Evolutionary conservation across 352 stramenopile genomes (phyloP).

Genomic region (Phytophthora colocasiae): DNA sequence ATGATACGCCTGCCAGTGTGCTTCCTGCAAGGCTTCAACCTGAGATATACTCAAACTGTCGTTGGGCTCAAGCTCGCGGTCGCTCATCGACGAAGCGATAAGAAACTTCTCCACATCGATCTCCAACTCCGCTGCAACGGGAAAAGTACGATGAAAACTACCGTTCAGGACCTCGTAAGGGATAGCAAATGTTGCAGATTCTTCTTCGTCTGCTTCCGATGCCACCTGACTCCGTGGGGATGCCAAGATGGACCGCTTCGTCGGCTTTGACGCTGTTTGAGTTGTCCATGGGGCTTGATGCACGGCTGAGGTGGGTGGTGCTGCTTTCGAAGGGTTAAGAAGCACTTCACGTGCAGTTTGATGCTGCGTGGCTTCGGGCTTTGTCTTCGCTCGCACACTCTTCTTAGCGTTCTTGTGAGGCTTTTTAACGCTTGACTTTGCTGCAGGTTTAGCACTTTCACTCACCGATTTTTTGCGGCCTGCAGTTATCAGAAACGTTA

Average conservation of each 20-base stretch:
- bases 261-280: constrained; percentile 6
- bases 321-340: constrained; percentile 1
- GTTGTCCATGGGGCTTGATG: constrained; percentile 13
- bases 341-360: constrained; percentile 4
- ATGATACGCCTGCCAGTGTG: constrained; percentile 84
- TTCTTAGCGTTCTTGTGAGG: constrained; percentile 17
- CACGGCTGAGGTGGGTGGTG: not conserved
- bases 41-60: constrained; percentile 83
- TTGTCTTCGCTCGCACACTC: constrained; percentile 3
- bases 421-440: constrained; percentile 10
- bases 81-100: constrained; percentile 61
- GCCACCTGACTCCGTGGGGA: constrained; percentile 26
- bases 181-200: constrained; percentile 12
- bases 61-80: constrained; percentile 51
- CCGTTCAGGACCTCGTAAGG: constrained; percentile 63
- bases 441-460: constrained; percentile 9
- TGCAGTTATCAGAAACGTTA: constrained; percentile 16
- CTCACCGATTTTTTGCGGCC: constrained; percentile 30
- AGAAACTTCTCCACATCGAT: constrained; percentile 81
- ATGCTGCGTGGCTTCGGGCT: not conserved
- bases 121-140: constrained; percentile 76
- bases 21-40: constrained; percentile 81
- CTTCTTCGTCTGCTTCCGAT: constrained; percentile 26
- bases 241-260: not conserved
- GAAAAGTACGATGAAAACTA: constrained; percentile 71